Base-by-base conservation (phyloP, 495 filamentous ascomycete genomes). In the Halenospora varia region DNA sequence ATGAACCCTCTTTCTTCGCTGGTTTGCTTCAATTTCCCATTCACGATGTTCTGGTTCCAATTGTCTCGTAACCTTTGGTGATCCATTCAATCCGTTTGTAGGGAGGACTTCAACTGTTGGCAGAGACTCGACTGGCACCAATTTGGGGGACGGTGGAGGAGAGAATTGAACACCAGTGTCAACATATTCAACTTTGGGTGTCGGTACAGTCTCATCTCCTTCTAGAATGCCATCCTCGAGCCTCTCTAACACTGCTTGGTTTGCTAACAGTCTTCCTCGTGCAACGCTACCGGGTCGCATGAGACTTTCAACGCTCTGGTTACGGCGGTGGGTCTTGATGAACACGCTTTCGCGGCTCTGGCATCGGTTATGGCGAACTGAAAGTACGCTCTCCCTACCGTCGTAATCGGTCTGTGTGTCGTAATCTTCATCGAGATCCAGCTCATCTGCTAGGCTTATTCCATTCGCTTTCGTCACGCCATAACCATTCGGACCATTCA, bases 391-490 rank as follows among this genome's bases (percentile, higher is more conserved):
- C 46, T 84, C 79, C 19, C 77, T 77, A 8, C 75, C 75, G 51
- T 82, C 80, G 25, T 75, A 71, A 51, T 79, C 76, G 45, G 73
- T 80, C 13, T 60, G 55, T 54, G 79, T 71, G 25, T 82, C 78
- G 29, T 90, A 87, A 20, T 87, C 86, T 47, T 88, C 88, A 55
- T 89, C 90, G 41, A 95, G 86, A 51, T 86, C 84, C 57, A 98
- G 77, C 76, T 98, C 94, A 62, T 97, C 90, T 9, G 94, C 94
- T 41, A 98, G 73, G 62, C 86, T 94, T 39, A 91, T 63, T 9
- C 88, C 88, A 51, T 84, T 84, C 18, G 74, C 63, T 65, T 86
- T 87, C 10, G 67, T 61, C 2, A 68, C 61, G 19, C 74, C 81
- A 58, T 80, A 74, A 8, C 76, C 77, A 54, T 84, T 67, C 8